Base-by-base conservation (phyloP, 2,329 filamentous ascomycete species). In the Sarocladium kiliense region DNA sequence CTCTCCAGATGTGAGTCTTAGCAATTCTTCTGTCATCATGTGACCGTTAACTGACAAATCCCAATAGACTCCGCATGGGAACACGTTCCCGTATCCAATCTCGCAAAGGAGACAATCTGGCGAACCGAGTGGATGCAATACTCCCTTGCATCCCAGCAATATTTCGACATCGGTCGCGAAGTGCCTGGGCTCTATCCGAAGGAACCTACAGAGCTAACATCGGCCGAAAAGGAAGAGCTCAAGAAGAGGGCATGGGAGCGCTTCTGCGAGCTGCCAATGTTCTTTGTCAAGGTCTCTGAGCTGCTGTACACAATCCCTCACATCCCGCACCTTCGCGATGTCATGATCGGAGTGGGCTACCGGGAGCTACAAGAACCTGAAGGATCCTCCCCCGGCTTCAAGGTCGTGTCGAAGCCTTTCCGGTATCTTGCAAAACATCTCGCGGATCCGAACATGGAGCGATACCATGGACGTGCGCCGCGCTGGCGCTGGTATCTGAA, bases 201-300 rank as follows among this genome's bases (percentile, higher is more conserved):
- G 39, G 72, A 78, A 37, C 77, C 79, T 1, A 68, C 68, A 12
- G 66, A 64, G 4, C 64, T 83, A 66, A 66, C 69, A 34, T 5
- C 47, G 68, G 47, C 69, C 66, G 12, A 73, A 74, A 41, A 41
- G 36, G 72, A 79, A 59, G 68, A 68, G 55, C 74, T 84, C 34
- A 77, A 75, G 49, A 64, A 68, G 26, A 75, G 78, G 42, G 78
- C 80, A 14, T 75, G 74, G 69, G 73, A 79, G 55, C 75, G 73
- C 61, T 85, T 86, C 65, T 68, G 76, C 57, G 74, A 76, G 18
- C 78, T 80, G 64, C 79, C 86, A 60, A 76, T 86, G 75, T 87
- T 87, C 65, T 86, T 87, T 62, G 79, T 87, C 59, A 86, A 85
- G 82, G 73, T 82, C 54, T 84, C 82, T 27, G 84, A 87, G 60